Base-by-base conservation (phyloP, 805 yeast genomes). In the Starmera quercuum region DNA sequence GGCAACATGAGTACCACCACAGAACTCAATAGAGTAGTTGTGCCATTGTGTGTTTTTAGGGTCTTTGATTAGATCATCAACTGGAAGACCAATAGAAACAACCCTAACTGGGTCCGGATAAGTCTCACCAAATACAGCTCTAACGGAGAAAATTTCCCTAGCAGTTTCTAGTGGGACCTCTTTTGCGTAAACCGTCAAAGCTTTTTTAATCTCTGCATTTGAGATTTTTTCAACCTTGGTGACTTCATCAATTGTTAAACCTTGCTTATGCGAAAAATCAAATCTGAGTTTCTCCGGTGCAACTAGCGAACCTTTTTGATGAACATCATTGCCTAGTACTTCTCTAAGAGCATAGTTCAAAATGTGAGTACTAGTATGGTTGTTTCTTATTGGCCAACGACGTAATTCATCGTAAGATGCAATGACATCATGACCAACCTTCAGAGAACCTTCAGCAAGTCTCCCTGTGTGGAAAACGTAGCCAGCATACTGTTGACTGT, bases 101-200 rank as follows among this genome's bases (percentile, higher is more conserved):
- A 92, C 98, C 58, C 98, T 79, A 16, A 92, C 99, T 25, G 98
- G 99, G 56, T 92, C 97, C 28, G 99, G 99, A 56, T 92, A 92
- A 4, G 95, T 86, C 68, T 92, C 99, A 53, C 98, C 98, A 52
- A 92, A 92, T 27, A 92, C 98, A 36, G 98, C 98, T 64, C 98
- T 84, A 30, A 92, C 78, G 20, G 97, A 94, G 45, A 61, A 64
- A 47, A 92, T 88, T 31, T 72, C 63, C 51, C 73, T 77, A 26
- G 97, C 98, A 39, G 62, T 53, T 15, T 66, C 72, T 43, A 92
- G 71, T 8, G 82, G 64, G 39, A 90, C 95, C 26, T 88, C 94
- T 61, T 86, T 75, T 40, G 95, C 73, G 57, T 71, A 90, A 17
- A 92, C 97, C 25, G 63, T 60, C 46, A 75, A 62, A 58, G 85